Base-by-base conservation (phyloP, 1,284 basidiomycete species). In the Rhodofomes roseus region DNA sequence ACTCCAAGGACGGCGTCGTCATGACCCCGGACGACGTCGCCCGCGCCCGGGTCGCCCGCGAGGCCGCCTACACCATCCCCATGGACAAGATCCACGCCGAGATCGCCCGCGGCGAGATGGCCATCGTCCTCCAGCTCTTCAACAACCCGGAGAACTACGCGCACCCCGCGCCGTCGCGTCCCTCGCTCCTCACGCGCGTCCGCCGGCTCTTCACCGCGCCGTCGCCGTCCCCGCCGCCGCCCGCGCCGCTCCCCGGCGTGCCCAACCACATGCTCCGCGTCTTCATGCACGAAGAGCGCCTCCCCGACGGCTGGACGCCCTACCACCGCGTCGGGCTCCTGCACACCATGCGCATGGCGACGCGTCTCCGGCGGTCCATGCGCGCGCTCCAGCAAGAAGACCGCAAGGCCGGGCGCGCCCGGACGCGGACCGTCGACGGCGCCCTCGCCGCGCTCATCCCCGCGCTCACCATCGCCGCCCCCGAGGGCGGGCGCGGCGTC, bases 271-370 rank as follows among this genome's bases (percentile, higher is more conserved):
- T 77, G 64, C 65, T 85, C 23, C 70, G 73, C 37, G 64, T 68
- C 7, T 87, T 84, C 85, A 74, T 85, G 48, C 61, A 69, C 14
- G 61, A 83, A 16, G 84, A 84, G 63, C 73, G 81, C 9, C 63
- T 87, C 2, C 86, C 86, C 0, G 74, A 78, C 2, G 77, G 69
- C 1, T 87, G 85, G 85, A 74, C 66, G 58, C 79, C 83, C 5
- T 70, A 70, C 14, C 80, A 79, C 56, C 72, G 68, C 1, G 77
- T 79, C 29, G 78, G 80, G 5, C 70, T 86, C 25, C 65, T 74
- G 46, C 74, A 80, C 63, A 72, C 75, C 1, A 66, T 72, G 31
- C 59, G 37, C 12, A 71, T 68, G 71, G 12, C 73, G 0, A 61
- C 59, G 14, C 57, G 67, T 7, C 58, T 76, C 29, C 64, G 69